Percentiles rank a stretch among this genome's conserved stretches.
phyloP scores from a whole-genome alignment of 768 basidiomycete species.

The Trametes sanguinea region DNA sequence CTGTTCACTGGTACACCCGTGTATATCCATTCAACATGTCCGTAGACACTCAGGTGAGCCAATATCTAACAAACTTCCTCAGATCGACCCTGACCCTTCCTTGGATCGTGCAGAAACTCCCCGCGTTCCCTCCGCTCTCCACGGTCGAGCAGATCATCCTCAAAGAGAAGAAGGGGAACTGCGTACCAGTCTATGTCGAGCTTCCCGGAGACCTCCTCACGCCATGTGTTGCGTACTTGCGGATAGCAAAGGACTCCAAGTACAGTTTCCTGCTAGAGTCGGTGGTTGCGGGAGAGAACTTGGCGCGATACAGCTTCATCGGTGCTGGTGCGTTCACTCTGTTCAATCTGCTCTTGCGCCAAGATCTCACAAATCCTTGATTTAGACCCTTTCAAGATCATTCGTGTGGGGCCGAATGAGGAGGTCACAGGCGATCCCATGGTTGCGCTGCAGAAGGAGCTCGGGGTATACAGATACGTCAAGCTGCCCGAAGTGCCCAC shows the following conservation, averaged over 20 bases:
- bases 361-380: neutral
- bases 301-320: conserved; percentile 94
- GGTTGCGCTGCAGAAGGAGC: conserved; percentile 78
- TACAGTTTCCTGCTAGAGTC: conserved; percentile 96
- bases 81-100: neutral
- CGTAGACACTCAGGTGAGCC: conserved; percentile 33
- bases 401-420: conserved; percentile 85
- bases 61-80: neutral
- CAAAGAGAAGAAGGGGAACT: conserved; percentile 84
- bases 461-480: conserved; percentile 85
- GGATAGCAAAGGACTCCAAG: conserved; percentile 87
- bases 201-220: conserved; percentile 96
- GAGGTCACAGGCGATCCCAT: conserved; percentile 88
- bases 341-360: neutral
- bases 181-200: conserved; percentile 89
- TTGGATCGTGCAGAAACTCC: conserved; percentile 53
- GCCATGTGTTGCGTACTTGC: conserved; percentile 94
- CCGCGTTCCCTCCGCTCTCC: conserved; percentile 71
- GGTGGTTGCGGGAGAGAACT: conserved; percentile 84
- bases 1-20: neutral
- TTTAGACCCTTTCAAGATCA: conserved; percentile 88
- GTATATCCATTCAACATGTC: conserved; percentile 3
- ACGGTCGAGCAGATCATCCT: conserved; percentile 76
- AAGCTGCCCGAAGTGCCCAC: conserved; percentile 90
- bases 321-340: conserved; percentile 70